These are phyloP conservation scores for Hypoxylon trugodes DNA, from an alignment of 495 filamentous ascomycete genomes.

Conservation along the genomic window DNA sequence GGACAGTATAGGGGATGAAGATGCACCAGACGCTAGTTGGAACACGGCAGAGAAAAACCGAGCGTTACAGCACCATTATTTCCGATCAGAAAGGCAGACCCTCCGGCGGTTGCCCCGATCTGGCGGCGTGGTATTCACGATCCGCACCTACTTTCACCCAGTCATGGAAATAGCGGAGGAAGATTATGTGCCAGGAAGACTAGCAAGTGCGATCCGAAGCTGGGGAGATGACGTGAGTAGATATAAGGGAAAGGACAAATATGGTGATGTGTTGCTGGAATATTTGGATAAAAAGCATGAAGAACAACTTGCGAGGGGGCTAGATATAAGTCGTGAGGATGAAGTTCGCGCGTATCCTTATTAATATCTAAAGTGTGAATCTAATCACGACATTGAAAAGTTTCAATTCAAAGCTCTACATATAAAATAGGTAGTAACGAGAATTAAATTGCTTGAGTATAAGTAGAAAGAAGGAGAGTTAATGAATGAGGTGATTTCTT, in stretches of 20 bases:
- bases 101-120: conserved; percentile 74
- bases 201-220: conserved; percentile 78
- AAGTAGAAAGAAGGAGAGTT: too few relatives aligned
- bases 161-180: conserved; percentile 71
- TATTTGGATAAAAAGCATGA: conserved; percentile 82
- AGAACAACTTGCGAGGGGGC: conserved; percentile 74
- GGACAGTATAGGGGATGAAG: conserved; percentile 77
- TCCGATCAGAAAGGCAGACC: conserved; percentile 82
- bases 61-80: conserved; percentile 78
- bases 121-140: conserved; percentile 83
- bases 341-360: conserved; percentile 55
- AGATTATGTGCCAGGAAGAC: conserved; percentile 72
- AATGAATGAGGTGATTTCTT: too few relatives aligned
- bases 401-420: too few relatives aligned
- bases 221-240: conserved; percentile 85
- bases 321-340: conserved; percentile 68
- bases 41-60: conserved; percentile 79
- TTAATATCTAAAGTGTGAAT: conserved; percentile 16
- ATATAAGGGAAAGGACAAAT: conserved; percentile 87
- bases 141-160: conserved; percentile 80
- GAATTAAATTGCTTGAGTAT: too few relatives aligned
- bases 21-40: conserved; percentile 71
- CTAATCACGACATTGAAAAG: too few relatives aligned
- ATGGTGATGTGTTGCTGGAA: conserved; percentile 80
- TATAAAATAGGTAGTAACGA: too few relatives aligned